Percentiles rank a stretch among this genome's conserved stretches.
phyloP scores from a whole-genome alignment of 2,329 filamentous ascomycete genomes.

The Ceratocystis eucalypticola region DNA sequence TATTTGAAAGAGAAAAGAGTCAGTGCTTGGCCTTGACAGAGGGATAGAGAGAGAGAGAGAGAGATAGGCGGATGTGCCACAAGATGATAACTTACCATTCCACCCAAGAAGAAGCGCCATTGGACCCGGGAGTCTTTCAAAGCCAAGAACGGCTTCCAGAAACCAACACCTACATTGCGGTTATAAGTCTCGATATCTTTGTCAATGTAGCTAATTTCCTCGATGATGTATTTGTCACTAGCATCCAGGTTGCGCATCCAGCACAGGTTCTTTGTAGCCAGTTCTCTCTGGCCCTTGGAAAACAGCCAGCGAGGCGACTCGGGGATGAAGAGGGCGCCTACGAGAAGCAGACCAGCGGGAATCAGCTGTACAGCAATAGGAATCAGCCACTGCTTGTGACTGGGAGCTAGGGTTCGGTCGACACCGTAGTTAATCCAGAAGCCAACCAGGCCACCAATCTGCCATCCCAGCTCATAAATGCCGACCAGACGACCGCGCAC shows the following conservation, averaged over 20 bases:
- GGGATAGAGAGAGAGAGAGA: background rate
- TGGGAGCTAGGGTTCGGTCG: conserved; percentile 53
- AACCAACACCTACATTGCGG: conserved; percentile 51
- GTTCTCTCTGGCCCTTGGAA: conserved; percentile 43
- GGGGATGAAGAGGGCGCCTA: conserved; percentile 50
- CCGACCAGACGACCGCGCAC: conserved; percentile 52
- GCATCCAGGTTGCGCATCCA: conserved; percentile 49
- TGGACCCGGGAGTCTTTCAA: conserved; percentile 44
- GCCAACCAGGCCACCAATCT: conserved; percentile 49
- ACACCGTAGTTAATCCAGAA: conserved; percentile 56
- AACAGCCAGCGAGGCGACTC: conserved; percentile 60
- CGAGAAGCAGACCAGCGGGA: conserved; percentile 47
- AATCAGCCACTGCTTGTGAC: conserved; percentile 59
- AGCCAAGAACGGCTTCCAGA: conserved; percentile 58
- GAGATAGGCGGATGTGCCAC: background rate
- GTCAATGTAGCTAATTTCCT: conserved; percentile 60
- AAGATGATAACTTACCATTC: conserved; percentile 29
- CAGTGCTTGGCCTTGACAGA: background rate
- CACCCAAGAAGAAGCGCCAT: conserved; percentile 60
- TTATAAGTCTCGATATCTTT: conserved; percentile 53
- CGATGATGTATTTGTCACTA: conserved; percentile 52
- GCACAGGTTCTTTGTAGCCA: conserved; percentile 45
- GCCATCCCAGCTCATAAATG: conserved; percentile 53
- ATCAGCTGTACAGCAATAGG: conserved; percentile 53
- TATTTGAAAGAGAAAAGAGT: background rate